phyloP scores from a whole-genome alignment of 371 early-diverging fungal genomes.

The Mucor indicus region DNA sequence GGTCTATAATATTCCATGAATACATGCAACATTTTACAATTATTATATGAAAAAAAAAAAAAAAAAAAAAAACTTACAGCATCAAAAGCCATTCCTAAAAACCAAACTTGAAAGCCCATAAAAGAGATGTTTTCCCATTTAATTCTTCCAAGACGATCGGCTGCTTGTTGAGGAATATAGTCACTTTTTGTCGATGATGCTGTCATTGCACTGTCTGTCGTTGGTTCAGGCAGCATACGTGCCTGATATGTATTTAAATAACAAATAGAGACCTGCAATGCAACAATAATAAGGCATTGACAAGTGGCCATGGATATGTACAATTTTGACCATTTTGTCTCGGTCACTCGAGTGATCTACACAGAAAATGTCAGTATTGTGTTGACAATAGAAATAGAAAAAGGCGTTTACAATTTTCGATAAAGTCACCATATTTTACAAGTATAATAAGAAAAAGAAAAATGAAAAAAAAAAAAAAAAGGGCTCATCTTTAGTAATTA shows the following conservation, averaged over 20 bases:
- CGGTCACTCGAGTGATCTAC: constrained; percentile 21
- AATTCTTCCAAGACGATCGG: constrained; percentile 20
- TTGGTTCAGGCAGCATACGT: constrained; percentile 10
- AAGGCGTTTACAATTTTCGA: too few relatives aligned
- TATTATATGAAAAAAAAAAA: constrained; percentile 1
- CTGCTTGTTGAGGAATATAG: constrained; percentile 8
- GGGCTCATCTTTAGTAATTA: too few relatives aligned
- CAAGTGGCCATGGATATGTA: constrained; percentile 19
- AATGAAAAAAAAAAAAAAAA: too few relatives aligned
- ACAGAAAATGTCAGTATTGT: too few relatives aligned
- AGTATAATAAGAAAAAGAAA: too few relatives aligned
- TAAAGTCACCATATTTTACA: too few relatives aligned
- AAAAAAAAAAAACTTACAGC: constrained; percentile 30
- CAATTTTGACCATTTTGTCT: constrained; percentile 28
- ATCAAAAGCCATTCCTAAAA: constrained; percentile 35
- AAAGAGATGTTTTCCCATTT: constrained; percentile 36
- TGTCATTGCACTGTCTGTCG: constrained; percentile 10
- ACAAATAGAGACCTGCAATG: constrained; percentile 19
- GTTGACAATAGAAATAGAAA: too few relatives aligned
- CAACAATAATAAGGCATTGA: constrained; percentile 22
- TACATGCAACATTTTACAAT: too few relatives aligned
- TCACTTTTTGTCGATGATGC: constrained; percentile 3
- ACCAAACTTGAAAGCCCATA: constrained; percentile 29
- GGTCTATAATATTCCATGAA: constrained; percentile 21
- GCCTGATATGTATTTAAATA: constrained; percentile 19